Base-by-base conservation (phyloP, 257 asterid genomes). In the Dorcoceras hygrometricum region DNA sequence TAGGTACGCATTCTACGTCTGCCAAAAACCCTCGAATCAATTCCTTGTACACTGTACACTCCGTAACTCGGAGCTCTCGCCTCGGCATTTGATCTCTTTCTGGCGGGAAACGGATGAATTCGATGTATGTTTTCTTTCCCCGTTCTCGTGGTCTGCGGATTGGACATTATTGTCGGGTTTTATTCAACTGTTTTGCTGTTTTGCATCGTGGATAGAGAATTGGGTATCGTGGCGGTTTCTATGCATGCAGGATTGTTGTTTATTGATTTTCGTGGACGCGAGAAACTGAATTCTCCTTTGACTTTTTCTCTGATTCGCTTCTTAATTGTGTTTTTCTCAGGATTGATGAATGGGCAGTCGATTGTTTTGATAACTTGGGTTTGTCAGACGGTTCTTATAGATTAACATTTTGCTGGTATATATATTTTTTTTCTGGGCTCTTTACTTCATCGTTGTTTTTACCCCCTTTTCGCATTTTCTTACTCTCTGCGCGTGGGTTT, bases 181-280 rank as follows among this genome's bases (percentile, higher is more conserved):
- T 69, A 28, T 54, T 54, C 8, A 65, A 26, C 69, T 59, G 71
- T 72, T 63, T 68, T 69, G 62, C 20, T 11, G 65, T 71, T 75
- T 29, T 65, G 26, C 77, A 62, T 71, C 71, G 18, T 20, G 16
- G 16, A 8, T 63, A 60, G 10, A 53, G 29, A 27, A 25, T 63
- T 54, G 28, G 58, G 72, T 63, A 67, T 77, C 75, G 76, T 25
- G 57, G 23, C 39, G 62, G 78, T 81, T 75, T 65, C 70, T 78
- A 72, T 79, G 84, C 84, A 79, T 82, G 87, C 79, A 73, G 51
- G 55, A 63, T 58, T 77, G 46, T 59, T 69, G 10, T 31, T 16
- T 67, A 3, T 57, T 59, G 9, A n/a, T 22, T 63, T 73, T 29
- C 54, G 26, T 28, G 31, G 22, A 29, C 29, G 61, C 77, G 65